phyloP scores from a whole-genome alignment of 148 eudicot genomes.

The Vaccinium darrowii region DNA sequence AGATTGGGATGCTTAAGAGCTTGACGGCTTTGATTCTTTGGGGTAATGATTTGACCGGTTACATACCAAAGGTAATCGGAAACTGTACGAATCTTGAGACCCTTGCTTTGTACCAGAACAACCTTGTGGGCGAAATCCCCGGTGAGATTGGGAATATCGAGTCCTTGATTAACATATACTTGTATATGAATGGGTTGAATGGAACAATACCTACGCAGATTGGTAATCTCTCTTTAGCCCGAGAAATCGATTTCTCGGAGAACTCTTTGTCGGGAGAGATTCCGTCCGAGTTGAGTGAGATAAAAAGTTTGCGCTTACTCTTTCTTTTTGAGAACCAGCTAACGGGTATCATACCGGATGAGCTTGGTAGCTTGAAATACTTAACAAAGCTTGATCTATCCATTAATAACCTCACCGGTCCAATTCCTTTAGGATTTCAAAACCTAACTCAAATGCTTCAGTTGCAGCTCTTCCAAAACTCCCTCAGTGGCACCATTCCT shows the following conservation, averaged over 20 bases:
- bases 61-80: slow-evolving; percentile 68
- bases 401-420: slow-evolving; percentile 71
- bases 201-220: slow-evolving; percentile 83
- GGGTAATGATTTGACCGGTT: slow-evolving; percentile 68
- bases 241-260: slow-evolving; percentile 85
- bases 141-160: slow-evolving; percentile 58
- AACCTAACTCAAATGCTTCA: slow-evolving; percentile 56
- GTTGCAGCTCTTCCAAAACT: slow-evolving; percentile 73
- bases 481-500: slow-evolving; percentile 71
- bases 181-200: slow-evolving; percentile 74
- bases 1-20: slow-evolving; percentile 59
- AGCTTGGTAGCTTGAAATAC: slow-evolving; percentile 57
- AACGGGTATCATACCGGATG: slow-evolving; percentile 65
- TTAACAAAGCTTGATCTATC: slow-evolving; percentile 82
- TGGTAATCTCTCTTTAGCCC: slow-evolving; percentile 72
- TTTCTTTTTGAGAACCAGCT: slow-evolving; percentile 80
- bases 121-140: slow-evolving; percentile 75
- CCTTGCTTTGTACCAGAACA: slow-evolving; percentile 85
- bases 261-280: slow-evolving; percentile 69
- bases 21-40: slow-evolving; percentile 71
- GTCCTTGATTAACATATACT: slow-evolving; percentile 52
- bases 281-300: slow-evolving; percentile 62
- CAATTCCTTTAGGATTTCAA: slow-evolving; percentile 83
- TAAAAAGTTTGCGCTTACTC: slow-evolving; percentile 58
- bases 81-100: slow-evolving; percentile 71